Evolutionary conservation across 1,284 basidiomycete genomes (phyloP).

Genomic region (Gymnopus androsaceus): DNA sequence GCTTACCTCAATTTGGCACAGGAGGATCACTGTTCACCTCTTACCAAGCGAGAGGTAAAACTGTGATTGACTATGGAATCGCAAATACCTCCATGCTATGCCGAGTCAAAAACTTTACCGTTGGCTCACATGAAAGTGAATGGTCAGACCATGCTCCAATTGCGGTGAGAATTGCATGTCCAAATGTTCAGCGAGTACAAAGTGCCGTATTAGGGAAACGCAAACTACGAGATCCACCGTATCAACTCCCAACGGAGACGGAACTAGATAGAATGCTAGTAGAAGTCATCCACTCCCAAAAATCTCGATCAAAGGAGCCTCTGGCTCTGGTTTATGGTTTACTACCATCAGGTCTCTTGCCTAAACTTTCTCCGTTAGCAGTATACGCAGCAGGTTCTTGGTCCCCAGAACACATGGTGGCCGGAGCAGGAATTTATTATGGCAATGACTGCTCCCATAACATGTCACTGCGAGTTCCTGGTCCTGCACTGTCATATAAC

Average conservation of each 20-base stretch:
- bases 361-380: not conserved
- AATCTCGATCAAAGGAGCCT: not conserved
- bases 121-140: not conserved
- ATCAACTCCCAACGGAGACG: not conserved
- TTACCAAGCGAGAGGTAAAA: not conserved
- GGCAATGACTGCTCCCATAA: not conserved
- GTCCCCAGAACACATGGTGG: too few species aligned
- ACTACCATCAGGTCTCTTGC: not conserved
- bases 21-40: not conserved
- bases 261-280: not conserved
- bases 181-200: too few species aligned
- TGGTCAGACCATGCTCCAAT: conserved; percentile 4
- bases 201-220: not conserved
- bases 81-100: not conserved
- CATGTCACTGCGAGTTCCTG: not conserved
- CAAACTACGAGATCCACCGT: not conserved
- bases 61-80: conserved; percentile 5
- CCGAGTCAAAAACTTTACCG: not conserved
- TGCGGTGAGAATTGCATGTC: not conserved
- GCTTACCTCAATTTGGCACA: not conserved
- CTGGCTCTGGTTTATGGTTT: not conserved
- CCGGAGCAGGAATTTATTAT: not conserved
- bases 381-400: not conserved
- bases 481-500: not conserved
- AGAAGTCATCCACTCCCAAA: not conserved